Percentiles rank a stretch among this genome's conserved stretches.
Evolutionary conservation across 768 basidiomycete species (phyloP).

Genomic region (Exidia glandulosa): DNA sequence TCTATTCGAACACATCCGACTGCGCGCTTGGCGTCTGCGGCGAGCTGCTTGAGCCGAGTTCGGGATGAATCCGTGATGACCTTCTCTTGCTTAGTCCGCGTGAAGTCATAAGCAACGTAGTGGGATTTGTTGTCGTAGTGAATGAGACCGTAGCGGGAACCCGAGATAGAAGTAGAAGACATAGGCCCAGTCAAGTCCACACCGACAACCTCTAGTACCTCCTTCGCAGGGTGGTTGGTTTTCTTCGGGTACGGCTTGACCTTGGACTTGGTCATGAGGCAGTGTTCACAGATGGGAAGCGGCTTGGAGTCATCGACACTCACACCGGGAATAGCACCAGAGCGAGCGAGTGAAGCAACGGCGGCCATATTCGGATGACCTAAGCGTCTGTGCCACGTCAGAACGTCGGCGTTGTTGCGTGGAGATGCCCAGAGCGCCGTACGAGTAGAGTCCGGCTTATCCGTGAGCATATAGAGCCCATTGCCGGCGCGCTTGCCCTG

Average conservation of each 20-base stretch:
- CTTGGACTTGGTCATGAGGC: background rate
- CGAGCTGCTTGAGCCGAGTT: background rate
- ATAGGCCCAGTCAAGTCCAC: background rate
- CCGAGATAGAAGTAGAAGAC: background rate
- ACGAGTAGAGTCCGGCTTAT: background rate
- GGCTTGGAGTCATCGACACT: background rate
- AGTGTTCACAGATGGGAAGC: background rate
- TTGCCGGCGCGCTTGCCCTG: background rate
- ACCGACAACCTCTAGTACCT: background rate
- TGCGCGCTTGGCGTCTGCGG: background rate
- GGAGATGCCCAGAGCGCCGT: background rate
- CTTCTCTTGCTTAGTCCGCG: background rate
- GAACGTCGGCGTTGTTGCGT: background rate
- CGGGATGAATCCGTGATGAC: no score
- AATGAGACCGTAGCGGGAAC: background rate
- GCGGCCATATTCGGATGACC: background rate
- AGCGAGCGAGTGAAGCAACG: background rate
- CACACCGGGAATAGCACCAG: background rate
- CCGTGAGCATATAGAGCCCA: background rate
- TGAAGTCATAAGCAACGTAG: background rate
- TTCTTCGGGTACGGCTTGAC: background rate
- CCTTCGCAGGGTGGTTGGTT: background rate
- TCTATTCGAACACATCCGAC: slow-evolving; percentile 6
- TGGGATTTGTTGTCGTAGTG: background rate
- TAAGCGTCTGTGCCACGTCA: background rate